These are phyloP conservation scores for Claviceps sp. DNA, from an alignment of 2,329 filamentous ascomycete genomes.

Conservation along the genomic window DNA sequence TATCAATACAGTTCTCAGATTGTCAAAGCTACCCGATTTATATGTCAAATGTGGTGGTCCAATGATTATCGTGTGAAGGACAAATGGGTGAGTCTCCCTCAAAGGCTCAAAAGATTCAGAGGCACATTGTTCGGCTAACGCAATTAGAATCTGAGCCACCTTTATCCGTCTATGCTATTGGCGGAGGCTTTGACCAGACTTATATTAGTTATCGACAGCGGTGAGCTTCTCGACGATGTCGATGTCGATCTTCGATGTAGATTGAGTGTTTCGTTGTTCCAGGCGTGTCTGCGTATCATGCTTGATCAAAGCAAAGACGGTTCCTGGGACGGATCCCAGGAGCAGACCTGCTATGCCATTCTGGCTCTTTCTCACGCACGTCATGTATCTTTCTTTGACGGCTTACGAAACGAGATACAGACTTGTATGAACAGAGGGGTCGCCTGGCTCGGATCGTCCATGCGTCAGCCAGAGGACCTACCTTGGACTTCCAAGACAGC, in stretches of 20 bases:
- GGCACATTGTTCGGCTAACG: neutral
- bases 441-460: slow-evolving; percentile 1
- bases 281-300: slow-evolving; percentile 6
- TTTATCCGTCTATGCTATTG: slow-evolving; percentile 8
- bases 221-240: neutral
- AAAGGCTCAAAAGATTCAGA: neutral
- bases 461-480: neutral
- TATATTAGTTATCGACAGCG: slow-evolving; percentile 1
- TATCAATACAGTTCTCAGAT: slow-evolving; percentile 6
- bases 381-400: slow-evolving; percentile 2
- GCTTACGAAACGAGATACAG: slow-evolving; percentile 1
- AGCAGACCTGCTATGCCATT: slow-evolving; percentile 8
- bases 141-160: slow-evolving; percentile 5
- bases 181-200: slow-evolving; percentile 4
- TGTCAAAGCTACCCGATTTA: slow-evolving; percentile 5
- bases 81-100: slow-evolving; percentile 9
- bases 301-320: slow-evolving; percentile 6
- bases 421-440: slow-evolving; percentile 2
- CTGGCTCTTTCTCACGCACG: slow-evolving; percentile 6
- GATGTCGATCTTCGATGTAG: neutral
- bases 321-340: slow-evolving; percentile 7
- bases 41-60: slow-evolving; percentile 8
- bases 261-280: slow-evolving; percentile 5
- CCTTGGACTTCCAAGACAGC: slow-evolving; percentile 10
- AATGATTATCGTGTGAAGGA: slow-evolving; percentile 6